These are phyloP conservation scores for Talaromyces albobiverticillius DNA, from an alignment of 2,329 filamentous ascomycete genomes.

Conservation along the genomic window DNA sequence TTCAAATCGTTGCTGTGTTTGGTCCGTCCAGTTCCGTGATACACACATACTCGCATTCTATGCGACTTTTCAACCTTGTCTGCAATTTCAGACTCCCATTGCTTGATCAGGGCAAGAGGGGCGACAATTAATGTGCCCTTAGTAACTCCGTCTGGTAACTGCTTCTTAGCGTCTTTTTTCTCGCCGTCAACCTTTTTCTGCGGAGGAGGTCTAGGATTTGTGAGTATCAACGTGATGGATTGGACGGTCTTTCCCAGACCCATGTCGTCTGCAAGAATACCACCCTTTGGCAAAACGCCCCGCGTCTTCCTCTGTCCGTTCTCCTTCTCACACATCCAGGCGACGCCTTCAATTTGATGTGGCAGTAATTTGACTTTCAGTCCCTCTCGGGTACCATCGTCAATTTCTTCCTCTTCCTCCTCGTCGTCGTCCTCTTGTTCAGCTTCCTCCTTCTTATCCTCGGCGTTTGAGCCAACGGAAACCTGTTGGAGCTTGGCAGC, in stretches of 20 bases:
- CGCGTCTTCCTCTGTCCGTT: slow-evolving; percentile 80
- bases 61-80: slow-evolving; percentile 71
- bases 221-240: slow-evolving; percentile 82
- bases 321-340: slow-evolving; percentile 94
- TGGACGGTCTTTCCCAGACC: slow-evolving; percentile 95
- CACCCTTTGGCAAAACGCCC: slow-evolving; percentile 76
- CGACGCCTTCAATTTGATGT: slow-evolving; percentile 89
- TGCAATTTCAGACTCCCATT: slow-evolving; percentile 93
- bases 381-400: slow-evolving; percentile 69
- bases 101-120: slow-evolving; percentile 87
- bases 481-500: slow-evolving; percentile 43
- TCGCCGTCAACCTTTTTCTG: slow-evolving; percentile 38
- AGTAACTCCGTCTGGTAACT: slow-evolving; percentile 65
- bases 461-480: slow-evolving; percentile 30
- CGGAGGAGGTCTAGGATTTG: slow-evolving; percentile 68
- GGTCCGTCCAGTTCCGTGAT: slow-evolving; percentile 83
- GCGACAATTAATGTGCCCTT: slow-evolving; percentile 89
- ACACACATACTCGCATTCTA: slow-evolving; percentile 76
- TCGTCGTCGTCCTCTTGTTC: slow-evolving; percentile 31
- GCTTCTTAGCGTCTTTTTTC: slow-evolving; percentile 52
- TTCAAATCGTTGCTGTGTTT: slow-evolving; percentile 75
- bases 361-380: slow-evolving; percentile 84
- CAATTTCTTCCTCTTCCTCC: slow-evolving; percentile 45
- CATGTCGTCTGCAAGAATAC: slow-evolving; percentile 94
- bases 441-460: slow-evolving; percentile 38